Base-by-base conservation (phyloP, 2,329 filamentous ascomycete genomes). In the Thielaviopsis populi region DNA sequence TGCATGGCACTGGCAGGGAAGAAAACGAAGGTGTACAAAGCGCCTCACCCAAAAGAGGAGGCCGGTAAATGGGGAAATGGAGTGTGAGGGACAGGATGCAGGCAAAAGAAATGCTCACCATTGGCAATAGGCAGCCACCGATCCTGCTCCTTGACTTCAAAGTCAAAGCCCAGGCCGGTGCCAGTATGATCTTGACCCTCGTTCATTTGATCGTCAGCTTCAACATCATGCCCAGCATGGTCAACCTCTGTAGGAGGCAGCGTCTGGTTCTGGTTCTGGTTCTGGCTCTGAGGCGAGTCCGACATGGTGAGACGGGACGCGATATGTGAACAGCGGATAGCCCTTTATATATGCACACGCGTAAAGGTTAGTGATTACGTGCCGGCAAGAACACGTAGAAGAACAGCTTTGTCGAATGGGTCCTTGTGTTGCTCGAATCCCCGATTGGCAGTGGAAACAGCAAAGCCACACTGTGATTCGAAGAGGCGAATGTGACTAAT, bases 121-220 rank as follows among this genome's bases (percentile, higher is more conserved):
- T 99, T 99, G 79, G 94, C 94, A 83, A 99, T 99, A 75, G 94
- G 94, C 75, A 99, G 84, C 94, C 94, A 99, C 82, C 94, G 83
- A 78, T 99, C 94, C 78, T 99, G 94, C 78, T 99, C 94, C 82
- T 97, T 97, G 77, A 97, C 92, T 79, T 97, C 92, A 75, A 96
- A 96, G 79, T 97, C 92, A 74, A 90, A 90, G 76, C 80, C 85
- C 77, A 87, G 81, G 75, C 83, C 86, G 76, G 82, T 82, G 75
- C 81, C 80, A 79, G 90, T 87, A 85, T 84, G 82, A 79, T 89
- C 86, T 76, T 86, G 83, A 78, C 82, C 79, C 75, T 91, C 88
- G 79, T 95, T 91, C 89, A 95, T 95, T 83, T 87, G 87, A 81
- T 86, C 86, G 81, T 94, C 89, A 80, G 95, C 89, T 79, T 94